phyloP scores from a whole-genome alignment of 768 basidiomycete species.

The Naganishia friedmannii region DNA sequence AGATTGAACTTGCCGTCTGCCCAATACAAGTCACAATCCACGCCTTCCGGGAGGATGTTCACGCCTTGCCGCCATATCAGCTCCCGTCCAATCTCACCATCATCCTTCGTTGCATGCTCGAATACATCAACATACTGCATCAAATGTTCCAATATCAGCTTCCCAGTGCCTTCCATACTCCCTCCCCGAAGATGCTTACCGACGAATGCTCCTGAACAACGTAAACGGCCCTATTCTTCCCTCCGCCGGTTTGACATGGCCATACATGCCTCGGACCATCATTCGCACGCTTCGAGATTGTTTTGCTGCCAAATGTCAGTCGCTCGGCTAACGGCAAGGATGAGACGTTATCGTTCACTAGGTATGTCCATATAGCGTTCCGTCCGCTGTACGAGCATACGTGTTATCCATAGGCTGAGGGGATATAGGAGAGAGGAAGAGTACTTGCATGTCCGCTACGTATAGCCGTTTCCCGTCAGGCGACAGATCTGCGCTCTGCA shows the following conservation, averaged over 20 bases:
- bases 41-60: slow-evolving; percentile 9
- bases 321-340: neutral
- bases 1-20: slow-evolving; percentile 28
- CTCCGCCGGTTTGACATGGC: slow-evolving; percentile 40
- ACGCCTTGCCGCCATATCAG: slow-evolving; percentile 23
- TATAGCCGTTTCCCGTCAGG: slow-evolving; percentile 43
- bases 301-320: slow-evolving; percentile 33
- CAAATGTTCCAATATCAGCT: too few species aligned
- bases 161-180: too few species aligned
- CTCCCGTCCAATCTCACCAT: neutral
- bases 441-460: slow-evolving; percentile 43
- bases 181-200: slow-evolving; percentile 33
- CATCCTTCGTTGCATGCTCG: neutral
- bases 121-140: slow-evolving; percentile 30
- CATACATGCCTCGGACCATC: slow-evolving; percentile 44
- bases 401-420: neutral
- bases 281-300: slow-evolving; percentile 35
- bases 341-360: slow-evolving; percentile 26
- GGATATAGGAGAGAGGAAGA: neutral
- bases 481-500: slow-evolving; percentile 36
- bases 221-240: slow-evolving; percentile 36
- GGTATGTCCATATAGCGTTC: slow-evolving; percentile 42
- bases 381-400: slow-evolving; percentile 34
- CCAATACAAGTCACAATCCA: slow-evolving; percentile 32
- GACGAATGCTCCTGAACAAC: slow-evolving; percentile 43